Conservation (phyloP, 2,329 filamentous ascomycete genomes). For the Fusarium falciforme region DNA sequence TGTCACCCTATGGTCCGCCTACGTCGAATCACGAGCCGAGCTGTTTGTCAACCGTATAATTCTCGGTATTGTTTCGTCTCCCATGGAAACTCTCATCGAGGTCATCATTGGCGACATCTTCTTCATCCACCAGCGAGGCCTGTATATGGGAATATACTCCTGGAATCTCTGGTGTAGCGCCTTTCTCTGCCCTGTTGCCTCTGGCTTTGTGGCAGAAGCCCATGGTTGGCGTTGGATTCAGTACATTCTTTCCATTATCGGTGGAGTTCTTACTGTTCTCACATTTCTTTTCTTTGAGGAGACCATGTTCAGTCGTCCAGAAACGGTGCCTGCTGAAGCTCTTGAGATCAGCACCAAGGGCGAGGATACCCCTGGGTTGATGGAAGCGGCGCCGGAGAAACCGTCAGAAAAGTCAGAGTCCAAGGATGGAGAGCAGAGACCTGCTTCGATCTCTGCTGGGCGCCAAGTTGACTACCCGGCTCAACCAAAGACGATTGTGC, state of each 20-base stretch:
- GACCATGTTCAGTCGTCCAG: constrained; percentile 37
- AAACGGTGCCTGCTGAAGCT: not conserved
- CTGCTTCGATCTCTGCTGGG: not conserved
- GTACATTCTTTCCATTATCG: constrained; percentile 35
- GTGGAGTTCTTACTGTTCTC: constrained; percentile 14
- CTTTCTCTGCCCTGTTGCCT: constrained; percentile 38
- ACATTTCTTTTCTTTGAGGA: constrained; percentile 41
- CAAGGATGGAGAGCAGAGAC: not conserved
- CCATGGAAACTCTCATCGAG: constrained; percentile 33
- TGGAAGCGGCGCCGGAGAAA: not conserved
- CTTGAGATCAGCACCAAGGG: not conserved
- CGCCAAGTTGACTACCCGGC: not conserved
- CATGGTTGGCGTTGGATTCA: constrained; percentile 39
- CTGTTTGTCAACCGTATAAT: constrained; percentile 40
- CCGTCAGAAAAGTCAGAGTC: not conserved
- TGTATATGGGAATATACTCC: constrained; percentile 40
- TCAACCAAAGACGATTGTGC: not conserved
- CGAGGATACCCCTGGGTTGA: constrained; percentile 5
- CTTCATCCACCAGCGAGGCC: constrained; percentile 30
- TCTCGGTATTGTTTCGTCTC: constrained; percentile 36
- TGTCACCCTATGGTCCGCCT: constrained; percentile 37
- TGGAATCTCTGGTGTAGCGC: constrained; percentile 41
- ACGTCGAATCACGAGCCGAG: constrained; percentile 34
- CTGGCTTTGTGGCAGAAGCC: constrained; percentile 34
- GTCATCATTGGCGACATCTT: not conserved